Base-by-base conservation (phyloP, 2,329 filamentous ascomycete genomes). In the Aureobasidium sp. region DNA sequence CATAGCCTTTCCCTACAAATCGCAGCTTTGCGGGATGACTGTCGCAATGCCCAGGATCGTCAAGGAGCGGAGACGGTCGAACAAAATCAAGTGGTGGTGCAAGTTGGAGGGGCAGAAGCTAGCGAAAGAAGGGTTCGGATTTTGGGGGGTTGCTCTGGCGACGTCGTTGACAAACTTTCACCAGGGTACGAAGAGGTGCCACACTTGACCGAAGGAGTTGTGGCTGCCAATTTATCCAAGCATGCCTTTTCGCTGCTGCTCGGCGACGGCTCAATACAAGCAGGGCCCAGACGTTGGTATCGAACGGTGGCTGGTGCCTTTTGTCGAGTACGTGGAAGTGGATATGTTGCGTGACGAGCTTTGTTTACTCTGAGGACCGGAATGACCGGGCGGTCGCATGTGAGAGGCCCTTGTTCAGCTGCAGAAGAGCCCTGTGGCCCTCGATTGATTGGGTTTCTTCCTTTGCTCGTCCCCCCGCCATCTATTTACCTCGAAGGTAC, bases 291-390 rank as follows among this genome's bases (percentile, higher is more conserved):
- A 49, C 55, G 55, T 58, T 58, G 55, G 33, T 49, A 38, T 38
- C 55, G 23, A 58, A 58, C 55, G 55, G 55, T 58, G 55, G 55
- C 55, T 58, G 55, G 55, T 58, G 55, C 43, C 43, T 37, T n/a
- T 49, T 4, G 29, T n/a, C 23, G n/a, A 29, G 23, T 46, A 46
- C 43, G 43, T 46, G 43, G 43, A 15, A 15, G 40, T 46, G 38
- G 19, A 31, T 47, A 47, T 29, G 33, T 35, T 58, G 55, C 29
- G 55, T 58, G 55, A 58, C 55, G 55, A 47, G 42, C 55, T 47
- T 58, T 58, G 55, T 58, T 58, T 58, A 58, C 55, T 58, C 42
- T 47, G 33, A 40, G 42, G 21, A 43, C 43, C 55, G 55, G 55
- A 58, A 58, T 58, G 55, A 49, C 33, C 55, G 43, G 55, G 31